Conservation (phyloP, 306 rosid species). For the Acacia crassicarpa region DNA sequence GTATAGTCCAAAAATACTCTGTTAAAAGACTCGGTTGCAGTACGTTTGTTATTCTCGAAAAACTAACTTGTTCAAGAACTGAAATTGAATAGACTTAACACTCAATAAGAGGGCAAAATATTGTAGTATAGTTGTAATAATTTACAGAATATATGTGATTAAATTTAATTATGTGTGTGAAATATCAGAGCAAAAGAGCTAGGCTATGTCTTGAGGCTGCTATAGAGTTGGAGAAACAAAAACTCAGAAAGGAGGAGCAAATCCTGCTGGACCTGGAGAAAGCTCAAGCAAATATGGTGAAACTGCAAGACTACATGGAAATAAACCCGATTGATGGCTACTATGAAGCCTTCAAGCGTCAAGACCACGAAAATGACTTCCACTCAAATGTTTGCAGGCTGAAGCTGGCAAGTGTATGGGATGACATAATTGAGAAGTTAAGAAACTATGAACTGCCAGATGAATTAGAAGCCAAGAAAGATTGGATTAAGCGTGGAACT, state of each 20-base stretch:
- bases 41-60: too few relatives aligned
- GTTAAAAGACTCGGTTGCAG: not conserved
- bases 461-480: slow-evolving; percentile 51
- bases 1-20: not conserved
- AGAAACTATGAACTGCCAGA: slow-evolving; percentile 71
- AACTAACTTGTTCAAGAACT: not conserved
- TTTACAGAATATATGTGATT: not conserved
- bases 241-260: slow-evolving; percentile 34
- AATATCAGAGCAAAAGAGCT: slow-evolving; percentile 57
- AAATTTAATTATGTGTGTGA: not conserved
- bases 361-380: slow-evolving; percentile 48
- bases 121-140: not conserved
- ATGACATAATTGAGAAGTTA: slow-evolving; percentile 68
- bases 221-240: slow-evolving; percentile 49
- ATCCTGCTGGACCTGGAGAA: slow-evolving; percentile 14
- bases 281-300: slow-evolving; percentile 13
- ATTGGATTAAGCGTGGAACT: slow-evolving; percentile 60
- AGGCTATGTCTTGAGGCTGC: slow-evolving; percentile 74
- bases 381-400: slow-evolving; percentile 69
- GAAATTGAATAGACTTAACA: not conserved
- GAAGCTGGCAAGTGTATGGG: slow-evolving; percentile 69
- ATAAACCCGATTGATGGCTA: slow-evolving; percentile 40
- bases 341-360: slow-evolving; percentile 75
- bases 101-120: not conserved
- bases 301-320: slow-evolving; percentile 36